These are phyloP conservation scores for Hypoxylon sp. DNA, from an alignment of 2,329 filamentous ascomycete species.

Conservation along the genomic window DNA sequence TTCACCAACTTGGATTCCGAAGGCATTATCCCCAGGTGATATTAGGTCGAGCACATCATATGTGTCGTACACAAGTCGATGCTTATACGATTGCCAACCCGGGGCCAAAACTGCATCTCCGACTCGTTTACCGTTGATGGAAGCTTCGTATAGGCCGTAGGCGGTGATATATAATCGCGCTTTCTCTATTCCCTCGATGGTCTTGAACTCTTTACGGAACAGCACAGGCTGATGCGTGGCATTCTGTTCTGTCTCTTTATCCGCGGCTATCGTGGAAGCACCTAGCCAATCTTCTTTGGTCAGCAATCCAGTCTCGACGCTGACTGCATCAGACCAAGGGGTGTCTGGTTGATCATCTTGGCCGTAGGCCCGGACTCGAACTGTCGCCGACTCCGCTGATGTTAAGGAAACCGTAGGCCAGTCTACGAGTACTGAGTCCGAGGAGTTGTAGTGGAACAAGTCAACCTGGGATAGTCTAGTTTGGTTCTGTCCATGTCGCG, in stretches of 20 bases:
- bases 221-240: conserved; percentile 44
- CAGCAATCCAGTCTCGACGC: conserved; percentile 50
- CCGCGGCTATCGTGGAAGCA: conserved; percentile 45
- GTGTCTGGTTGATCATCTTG: conserved; percentile 36
- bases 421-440: conserved; percentile 52
- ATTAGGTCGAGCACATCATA: conserved; percentile 59
- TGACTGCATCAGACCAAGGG: conserved; percentile 45
- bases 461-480: conserved; percentile 22
- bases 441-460: conserved; percentile 45
- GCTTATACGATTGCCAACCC: conserved; percentile 61
- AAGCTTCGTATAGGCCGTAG: conserved; percentile 56
- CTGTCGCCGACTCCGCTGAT: conserved; percentile 45
- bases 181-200: conserved; percentile 38
- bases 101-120: conserved; percentile 56
- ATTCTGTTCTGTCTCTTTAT: conserved; percentile 42
- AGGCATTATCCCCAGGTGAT: conserved; percentile 48
- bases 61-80: conserved; percentile 61
- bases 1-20: conserved; percentile 58
- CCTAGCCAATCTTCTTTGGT: conserved; percentile 45
- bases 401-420: conserved; percentile 53
- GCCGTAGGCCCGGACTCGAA: conserved; percentile 49
- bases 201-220: conserved; percentile 49
- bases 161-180: conserved; percentile 59
- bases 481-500: conserved; percentile 23
- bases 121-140: conserved; percentile 56